These are phyloP conservation scores for Conoideocrella luteorostrata DNA, from an alignment of 2,329 filamentous ascomycete genomes.

Conservation along the genomic window DNA sequence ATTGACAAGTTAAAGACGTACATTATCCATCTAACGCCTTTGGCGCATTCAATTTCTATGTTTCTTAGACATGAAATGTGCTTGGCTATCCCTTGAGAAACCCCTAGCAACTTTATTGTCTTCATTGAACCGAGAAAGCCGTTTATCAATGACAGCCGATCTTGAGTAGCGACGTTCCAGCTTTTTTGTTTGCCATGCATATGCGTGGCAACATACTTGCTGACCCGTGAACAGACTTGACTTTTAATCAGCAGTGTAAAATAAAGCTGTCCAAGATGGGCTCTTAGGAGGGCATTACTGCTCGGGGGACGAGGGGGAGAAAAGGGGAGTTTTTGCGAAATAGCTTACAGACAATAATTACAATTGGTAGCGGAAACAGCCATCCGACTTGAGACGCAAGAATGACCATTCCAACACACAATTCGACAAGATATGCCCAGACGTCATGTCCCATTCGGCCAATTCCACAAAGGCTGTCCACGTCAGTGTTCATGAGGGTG, in stretches of 20 bases:
- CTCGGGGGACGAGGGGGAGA: too few species aligned
- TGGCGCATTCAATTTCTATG: conserved; percentile 22
- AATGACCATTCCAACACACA: conserved; percentile 31
- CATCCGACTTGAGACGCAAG: conserved; percentile 34
- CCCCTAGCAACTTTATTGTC: conserved; percentile 32
- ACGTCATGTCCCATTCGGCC: conserved; percentile 34
- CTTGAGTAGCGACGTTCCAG: conserved; percentile 36
- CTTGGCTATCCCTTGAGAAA: neutral
- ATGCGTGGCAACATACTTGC: conserved; percentile 31
- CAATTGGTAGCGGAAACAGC: conserved; percentile 33
- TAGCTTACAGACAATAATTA: conserved; percentile 34
- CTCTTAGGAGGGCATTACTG: too few species aligned
- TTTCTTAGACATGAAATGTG: conserved; percentile 21
- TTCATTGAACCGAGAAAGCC: conserved; percentile 30
- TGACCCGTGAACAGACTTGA: conserved; percentile 35
- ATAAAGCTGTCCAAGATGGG: too few species aligned
- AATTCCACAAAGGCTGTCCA: conserved; percentile 24
- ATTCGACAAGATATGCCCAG: conserved; percentile 36
- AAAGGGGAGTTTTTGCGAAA: too few species aligned
- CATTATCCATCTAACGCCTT: conserved; percentile 32
- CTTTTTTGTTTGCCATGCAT: conserved; percentile 27
- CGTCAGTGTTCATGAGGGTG: conserved; percentile 36
- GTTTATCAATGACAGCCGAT: conserved; percentile 29
- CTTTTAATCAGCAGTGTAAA: neutral
- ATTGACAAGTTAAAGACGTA: too few species aligned